These are phyloP conservation scores for Cutaneotrichosporon dermatis DNA, from an alignment of 1,284 basidiomycete species.

Conservation along the genomic window DNA sequence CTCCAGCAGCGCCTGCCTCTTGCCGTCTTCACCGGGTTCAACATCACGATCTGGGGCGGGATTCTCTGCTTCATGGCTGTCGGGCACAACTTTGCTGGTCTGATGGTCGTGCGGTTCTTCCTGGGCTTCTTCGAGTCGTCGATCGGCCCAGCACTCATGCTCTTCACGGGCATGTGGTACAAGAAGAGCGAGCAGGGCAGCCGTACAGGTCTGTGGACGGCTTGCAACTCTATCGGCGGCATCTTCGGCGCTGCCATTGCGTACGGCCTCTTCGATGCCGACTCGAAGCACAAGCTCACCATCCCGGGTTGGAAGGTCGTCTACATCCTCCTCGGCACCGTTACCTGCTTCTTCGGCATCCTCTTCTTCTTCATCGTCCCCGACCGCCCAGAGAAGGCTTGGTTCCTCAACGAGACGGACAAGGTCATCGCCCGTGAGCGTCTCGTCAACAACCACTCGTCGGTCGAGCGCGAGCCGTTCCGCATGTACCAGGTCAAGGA, in stretches of 20 bases:
- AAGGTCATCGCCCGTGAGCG: conserved; percentile 31
- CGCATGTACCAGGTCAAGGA: conserved; percentile 29
- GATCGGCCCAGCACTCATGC: conserved; percentile 16
- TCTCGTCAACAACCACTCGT: conserved; percentile 33
- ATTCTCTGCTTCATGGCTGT: conserved; percentile 20
- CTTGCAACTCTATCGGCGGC: conserved; percentile 20
- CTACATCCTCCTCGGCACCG: conserved; percentile 25
- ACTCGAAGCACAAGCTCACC: neutral
- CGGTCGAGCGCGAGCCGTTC: conserved; percentile 31
- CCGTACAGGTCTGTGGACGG: conserved; percentile 20
- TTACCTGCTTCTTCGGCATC: conserved; percentile 20
- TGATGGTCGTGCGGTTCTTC: conserved; percentile 23
- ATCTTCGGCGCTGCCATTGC: conserved; percentile 26
- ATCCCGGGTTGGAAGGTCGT: conserved; percentile 22
- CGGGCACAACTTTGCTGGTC: conserved; percentile 16
- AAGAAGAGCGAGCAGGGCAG: conserved; percentile 13
- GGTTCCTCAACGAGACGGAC: conserved; percentile 28
- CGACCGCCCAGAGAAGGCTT: conserved; percentile 25
- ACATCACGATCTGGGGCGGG: conserved; percentile 19
- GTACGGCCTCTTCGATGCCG: conserved; percentile 5
- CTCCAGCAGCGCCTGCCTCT: conserved; percentile 22
- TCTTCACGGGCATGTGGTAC: conserved; percentile 25
- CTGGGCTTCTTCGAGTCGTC: conserved; percentile 17
- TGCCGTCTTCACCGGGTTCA: conserved; percentile 13
- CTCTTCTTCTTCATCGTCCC: conserved; percentile 28